Evolutionary conservation across 179 eudicot genomes (phyloP).

Genomic region (Beta macrorhiza): DNA sequence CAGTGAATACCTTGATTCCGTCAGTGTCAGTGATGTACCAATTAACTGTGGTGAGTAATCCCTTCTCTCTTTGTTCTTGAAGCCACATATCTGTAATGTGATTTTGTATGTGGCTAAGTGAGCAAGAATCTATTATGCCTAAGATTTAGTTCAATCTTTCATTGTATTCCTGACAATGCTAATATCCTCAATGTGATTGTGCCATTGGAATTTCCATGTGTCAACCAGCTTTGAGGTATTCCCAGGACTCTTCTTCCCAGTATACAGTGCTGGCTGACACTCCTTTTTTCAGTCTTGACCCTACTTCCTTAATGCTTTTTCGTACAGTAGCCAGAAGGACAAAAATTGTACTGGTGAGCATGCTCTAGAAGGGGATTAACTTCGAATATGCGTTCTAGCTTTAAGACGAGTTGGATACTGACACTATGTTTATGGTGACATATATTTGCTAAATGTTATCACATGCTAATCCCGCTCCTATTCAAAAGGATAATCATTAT

Average conservation of each 20-base stretch:
- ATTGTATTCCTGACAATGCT: neutral
- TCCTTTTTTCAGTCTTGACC: neutral
- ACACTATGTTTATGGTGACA: neutral
- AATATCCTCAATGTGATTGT: neutral
- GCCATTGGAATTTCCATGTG: neutral
- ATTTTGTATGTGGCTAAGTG: neutral
- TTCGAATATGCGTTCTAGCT: neutral
- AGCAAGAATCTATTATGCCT: neutral
- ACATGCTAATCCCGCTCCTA: neutral
- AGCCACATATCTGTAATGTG: neutral
- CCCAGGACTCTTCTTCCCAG: neutral
- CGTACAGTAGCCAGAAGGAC: neutral
- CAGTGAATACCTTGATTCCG: constrained; percentile 63
- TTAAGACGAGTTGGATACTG: neutral
- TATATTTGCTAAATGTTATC: neutral
- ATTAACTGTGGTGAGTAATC: constrained; percentile 68
- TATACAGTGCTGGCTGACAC: neutral
- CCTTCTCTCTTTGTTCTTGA: constrained; percentile 16
- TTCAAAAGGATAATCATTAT: neutral
- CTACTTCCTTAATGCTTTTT: neutral
- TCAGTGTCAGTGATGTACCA: constrained; percentile 61
- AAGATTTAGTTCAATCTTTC: neutral
- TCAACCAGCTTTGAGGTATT: neutral
- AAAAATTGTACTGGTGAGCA: neutral
- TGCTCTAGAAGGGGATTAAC: neutral